Evolutionary conservation across 306 rosid species (phyloP), one percentile per base, ranked within the genome.

Genomic region (Clitoria ternatea): DNA sequence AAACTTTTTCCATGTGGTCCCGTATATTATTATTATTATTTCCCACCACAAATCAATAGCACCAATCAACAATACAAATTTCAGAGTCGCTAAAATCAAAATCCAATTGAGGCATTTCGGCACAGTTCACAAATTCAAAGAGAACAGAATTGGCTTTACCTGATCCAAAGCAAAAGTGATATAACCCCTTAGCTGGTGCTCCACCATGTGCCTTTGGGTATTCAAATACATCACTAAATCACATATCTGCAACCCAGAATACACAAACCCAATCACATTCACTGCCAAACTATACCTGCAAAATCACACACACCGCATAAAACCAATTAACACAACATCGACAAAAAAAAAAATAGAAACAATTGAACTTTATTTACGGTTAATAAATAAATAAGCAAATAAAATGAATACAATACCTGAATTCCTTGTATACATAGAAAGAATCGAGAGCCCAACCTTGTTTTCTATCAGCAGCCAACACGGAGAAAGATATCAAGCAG

Each of bases 381-480:
- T n/a, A n/a, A n/a, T n/a, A n/a, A n/a, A n/a, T n/a, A n/a, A n/a
- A n/a, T n/a, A n/a, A n/a, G n/a, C n/a, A n/a, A n/a, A n/a, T n/a
- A 1, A 24, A 12, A 62, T 4, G 12, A 63, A 63, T 6, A 60
- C 2, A 42, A 8, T 20, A 86, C 97, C 86, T 85, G 82, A 91
- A 82, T 79, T 91, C 97, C 85, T 78, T 87, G 91, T 91, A 91
- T 13, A 60, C 50, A 49, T 84, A 69, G 81, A 78, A 91, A 4
- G 96, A 88, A 49, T 91, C 97, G 22, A 78, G 64, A 76, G 96
- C 88, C 97, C 92, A 91, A 30, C 97, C 97, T 37, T 72, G 68
- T 30, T 71, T 22, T 77, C 66, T 83, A 72, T 91, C 85, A 45
- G 92, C 81, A 39, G 92, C 91, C 92, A 91, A 78, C 39, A 88